phyloP scores from a whole-genome alignment of 2,329 filamentous ascomycete genomes.

The Epichloe brachyelytri region DNA sequence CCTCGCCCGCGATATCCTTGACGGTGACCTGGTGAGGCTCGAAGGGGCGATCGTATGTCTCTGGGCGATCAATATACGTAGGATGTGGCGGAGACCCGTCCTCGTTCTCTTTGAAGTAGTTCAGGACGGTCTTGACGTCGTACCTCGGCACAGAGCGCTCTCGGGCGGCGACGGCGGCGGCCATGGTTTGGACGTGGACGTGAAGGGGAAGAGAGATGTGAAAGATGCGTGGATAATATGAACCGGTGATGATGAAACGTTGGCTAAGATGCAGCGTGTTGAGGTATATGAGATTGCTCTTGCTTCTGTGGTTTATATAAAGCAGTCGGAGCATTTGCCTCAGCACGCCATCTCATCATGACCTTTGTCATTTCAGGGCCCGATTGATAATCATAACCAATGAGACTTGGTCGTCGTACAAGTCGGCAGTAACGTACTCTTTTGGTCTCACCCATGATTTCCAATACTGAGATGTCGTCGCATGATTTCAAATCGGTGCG shows the following conservation, averaged over 20 bases:
- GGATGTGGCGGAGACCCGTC: conserved; percentile 27
- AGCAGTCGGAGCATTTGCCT: neutral
- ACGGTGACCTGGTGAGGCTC: conserved; percentile 19
- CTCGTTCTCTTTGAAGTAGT: conserved; percentile 27
- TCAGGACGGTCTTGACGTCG: conserved; percentile 23
- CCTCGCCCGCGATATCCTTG: conserved; percentile 22
- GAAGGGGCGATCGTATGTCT: conserved; percentile 20
- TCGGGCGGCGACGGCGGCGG: conserved; percentile 8
- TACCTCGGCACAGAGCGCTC: conserved; percentile 3
- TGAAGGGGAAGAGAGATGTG: too few relatives aligned
- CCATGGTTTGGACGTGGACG: conserved; percentile 8
- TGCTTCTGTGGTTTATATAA: neutral
- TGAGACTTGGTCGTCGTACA: neutral
- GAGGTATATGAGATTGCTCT: too few relatives aligned
- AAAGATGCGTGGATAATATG: too few relatives aligned
- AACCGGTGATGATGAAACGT: too few relatives aligned
- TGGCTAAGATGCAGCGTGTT: neutral
- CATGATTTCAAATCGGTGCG: conserved; percentile 1
- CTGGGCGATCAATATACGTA: conserved; percentile 20
- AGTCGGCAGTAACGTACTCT: neutral
- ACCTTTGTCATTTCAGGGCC: neutral
- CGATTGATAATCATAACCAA: neutral
- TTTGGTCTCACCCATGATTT: neutral
- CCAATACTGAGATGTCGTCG: neutral
- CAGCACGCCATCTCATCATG: neutral